Evolutionary conservation across 108 stramenopile genomes (phyloP).

Genomic region (Nitzschia putrida): DNA sequence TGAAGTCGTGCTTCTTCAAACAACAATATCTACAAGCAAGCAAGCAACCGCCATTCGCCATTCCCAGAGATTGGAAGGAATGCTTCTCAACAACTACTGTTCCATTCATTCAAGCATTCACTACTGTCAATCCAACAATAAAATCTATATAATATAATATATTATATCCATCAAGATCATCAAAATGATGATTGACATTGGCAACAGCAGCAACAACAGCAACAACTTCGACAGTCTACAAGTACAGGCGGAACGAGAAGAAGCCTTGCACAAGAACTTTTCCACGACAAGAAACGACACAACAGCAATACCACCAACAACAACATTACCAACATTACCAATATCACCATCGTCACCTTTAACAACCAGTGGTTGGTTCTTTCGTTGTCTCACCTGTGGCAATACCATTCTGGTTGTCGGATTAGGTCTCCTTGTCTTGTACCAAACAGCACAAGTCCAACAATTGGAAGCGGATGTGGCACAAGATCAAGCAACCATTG

Average conservation of each 20-base stretch:
- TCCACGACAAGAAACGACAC: background rate
- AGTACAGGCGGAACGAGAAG: too few relatives aligned
- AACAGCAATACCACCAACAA: background rate
- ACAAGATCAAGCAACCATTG: slow-evolving; percentile 30
- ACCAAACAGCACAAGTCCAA: slow-evolving; percentile 2
- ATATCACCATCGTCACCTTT: background rate
- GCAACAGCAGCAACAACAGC: too few relatives aligned
- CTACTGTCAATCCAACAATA: too few relatives aligned
- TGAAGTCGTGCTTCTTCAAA: background rate
- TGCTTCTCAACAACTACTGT: too few relatives aligned
- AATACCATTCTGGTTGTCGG: slow-evolving; percentile 3
- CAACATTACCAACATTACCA: background rate
- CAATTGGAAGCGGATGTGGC: slow-evolving; percentile 17
- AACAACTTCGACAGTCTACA: too few relatives aligned
- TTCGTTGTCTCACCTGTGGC: slow-evolving; percentile 12
- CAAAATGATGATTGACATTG: too few relatives aligned
- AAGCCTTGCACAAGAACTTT: too few relatives aligned
- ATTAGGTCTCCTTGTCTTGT: background rate
- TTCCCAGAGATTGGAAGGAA: too few relatives aligned
- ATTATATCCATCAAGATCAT: too few relatives aligned
- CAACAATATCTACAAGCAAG: background rate
- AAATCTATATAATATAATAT: too few relatives aligned
- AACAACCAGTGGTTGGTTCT: background rate
- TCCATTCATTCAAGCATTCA: too few relatives aligned
- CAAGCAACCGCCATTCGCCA: background rate